Base-by-base conservation (phyloP, 2,329 filamentous ascomycete genomes). In the Escovopsis sp. region DNA sequence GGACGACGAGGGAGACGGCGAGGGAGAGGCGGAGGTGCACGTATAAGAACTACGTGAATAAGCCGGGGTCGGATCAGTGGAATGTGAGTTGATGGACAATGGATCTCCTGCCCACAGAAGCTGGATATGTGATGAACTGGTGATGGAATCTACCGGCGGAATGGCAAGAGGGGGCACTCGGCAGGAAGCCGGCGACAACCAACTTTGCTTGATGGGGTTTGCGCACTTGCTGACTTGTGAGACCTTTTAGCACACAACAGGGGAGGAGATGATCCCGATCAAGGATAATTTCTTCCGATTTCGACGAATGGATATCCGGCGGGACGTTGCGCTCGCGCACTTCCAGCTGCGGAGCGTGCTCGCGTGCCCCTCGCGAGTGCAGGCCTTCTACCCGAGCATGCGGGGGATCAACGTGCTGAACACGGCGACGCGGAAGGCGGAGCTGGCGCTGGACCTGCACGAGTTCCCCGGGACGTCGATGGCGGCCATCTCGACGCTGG, bases 301-400 rank as follows among this genome's bases (percentile, higher is more conserved):
- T 47, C 62, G 61, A 28, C 62, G 58, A 27, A 74, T 75, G 63
- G 61, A 69, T 40, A 58, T 77, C 29, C 60, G 64, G 31, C 60
- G 58, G 15, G 60, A 72, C 34, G 58, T 73, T 17, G 59, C 65
- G 40, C 52, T 79, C 14, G 60, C 70, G n/a, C 76, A 80, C 52
- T 79, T 79, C 41, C 76, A 80, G 48, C 58, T 79, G 11, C 70
- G 76, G 30, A 76, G 76, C 45, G 59, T 77, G 13, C 54, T 80
- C 15, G 70, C 70, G 3, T 68, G 66, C 45, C 61, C 68, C 5
- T 70, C 68, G 8, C 61, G 66, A 23, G 67, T 65, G 6, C 65
- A 68, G 29, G 61, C 64, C 8, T 79, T 70, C 47, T 79, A 77
- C 45, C 66, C 72, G 3, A 62, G 63, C 26, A 49, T 52, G 28